Conservation (phyloP, 208 protist genomes). For the Leptomonas pyrrhocoris region DNA sequence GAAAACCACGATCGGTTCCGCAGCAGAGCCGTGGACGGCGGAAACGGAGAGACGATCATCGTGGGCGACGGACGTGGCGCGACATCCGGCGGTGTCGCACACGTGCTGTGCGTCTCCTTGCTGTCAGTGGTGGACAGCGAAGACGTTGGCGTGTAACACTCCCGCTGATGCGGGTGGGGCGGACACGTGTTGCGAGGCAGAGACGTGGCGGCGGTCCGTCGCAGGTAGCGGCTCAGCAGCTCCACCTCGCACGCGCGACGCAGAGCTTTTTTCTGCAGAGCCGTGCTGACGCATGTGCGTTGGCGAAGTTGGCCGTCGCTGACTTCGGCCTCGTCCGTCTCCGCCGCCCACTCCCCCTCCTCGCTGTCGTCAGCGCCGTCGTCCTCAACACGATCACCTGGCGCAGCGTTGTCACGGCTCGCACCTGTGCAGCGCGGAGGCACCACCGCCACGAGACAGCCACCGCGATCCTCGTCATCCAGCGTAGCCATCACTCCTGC, state of each 20-base stretch:
- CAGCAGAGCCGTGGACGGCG: constrained; percentile 23
- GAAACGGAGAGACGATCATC: constrained; percentile 29
- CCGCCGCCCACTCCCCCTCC: background rate
- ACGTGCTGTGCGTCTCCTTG: no score
- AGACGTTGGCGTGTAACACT: no score
- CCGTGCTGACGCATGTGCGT: background rate
- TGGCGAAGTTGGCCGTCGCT: background rate
- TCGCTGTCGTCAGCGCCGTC: background rate
- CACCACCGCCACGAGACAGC: no score
- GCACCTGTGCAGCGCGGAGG: background rate
- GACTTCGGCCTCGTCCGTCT: no score
- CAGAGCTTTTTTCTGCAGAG: background rate
- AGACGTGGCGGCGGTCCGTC: background rate
- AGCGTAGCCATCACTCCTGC: no score
- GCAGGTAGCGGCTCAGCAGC: constrained; percentile 23
- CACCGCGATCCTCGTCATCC: no score
- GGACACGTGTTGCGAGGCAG: no score
- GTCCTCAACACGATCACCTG: background rate
- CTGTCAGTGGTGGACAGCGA: no score
- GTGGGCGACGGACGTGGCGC: background rate
- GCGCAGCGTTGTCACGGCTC: background rate
- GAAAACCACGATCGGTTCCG: constrained; percentile 23
- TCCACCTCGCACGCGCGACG: constrained; percentile 19
- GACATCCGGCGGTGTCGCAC: background rate
- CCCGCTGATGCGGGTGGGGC: background rate